These are phyloP conservation scores for Clonostachys sp. DNA, from an alignment of 2,329 filamentous ascomycete genomes.

Conservation along the genomic window DNA sequence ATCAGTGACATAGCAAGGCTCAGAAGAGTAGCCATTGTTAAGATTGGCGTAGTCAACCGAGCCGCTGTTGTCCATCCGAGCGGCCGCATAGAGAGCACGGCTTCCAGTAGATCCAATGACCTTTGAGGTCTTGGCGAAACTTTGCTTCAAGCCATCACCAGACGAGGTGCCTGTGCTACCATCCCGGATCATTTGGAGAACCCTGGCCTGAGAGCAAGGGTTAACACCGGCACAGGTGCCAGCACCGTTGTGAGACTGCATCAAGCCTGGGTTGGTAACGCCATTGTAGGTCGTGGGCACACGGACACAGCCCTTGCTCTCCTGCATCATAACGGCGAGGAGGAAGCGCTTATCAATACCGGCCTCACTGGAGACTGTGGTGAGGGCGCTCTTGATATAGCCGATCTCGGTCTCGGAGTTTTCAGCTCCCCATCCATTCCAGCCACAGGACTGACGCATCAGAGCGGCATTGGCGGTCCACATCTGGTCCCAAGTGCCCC, in stretches of 20 bases:
- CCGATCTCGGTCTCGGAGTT: slow-evolving; percentile 8
- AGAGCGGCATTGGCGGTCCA: slow-evolving; percentile 5
- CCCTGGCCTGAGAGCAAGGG: slow-evolving; percentile 5
- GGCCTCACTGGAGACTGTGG: slow-evolving; percentile 6
- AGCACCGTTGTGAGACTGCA: slow-evolving; percentile 10
- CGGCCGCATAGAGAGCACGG: slow-evolving; percentile 8
- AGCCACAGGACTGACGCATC: slow-evolving; percentile 7
- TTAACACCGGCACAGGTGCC: slow-evolving; percentile 6
- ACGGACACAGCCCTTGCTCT: slow-evolving; percentile 14
- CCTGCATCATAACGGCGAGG: slow-evolving; percentile 22
- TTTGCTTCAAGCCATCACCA: slow-evolving; percentile 8
- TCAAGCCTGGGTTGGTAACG: slow-evolving; percentile 10
- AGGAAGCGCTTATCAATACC: slow-evolving; percentile 9
- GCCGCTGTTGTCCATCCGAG: slow-evolving; percentile 14
- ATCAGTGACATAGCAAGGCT: slow-evolving; percentile 11
- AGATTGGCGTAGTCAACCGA: slow-evolving; percentile 12
- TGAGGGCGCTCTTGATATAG: slow-evolving; percentile 7
- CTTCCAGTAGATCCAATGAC: slow-evolving; percentile 2
- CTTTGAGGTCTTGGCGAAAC: slow-evolving; percentile 1
- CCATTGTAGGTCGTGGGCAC: slow-evolving; percentile 9
- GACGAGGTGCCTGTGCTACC: slow-evolving; percentile 7
- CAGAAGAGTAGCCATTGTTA: slow-evolving; percentile 8
- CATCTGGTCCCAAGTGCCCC: slow-evolving; percentile 7
- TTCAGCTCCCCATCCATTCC: slow-evolving; percentile 9
- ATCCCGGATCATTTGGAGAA: slow-evolving; percentile 8